Evolutionary conservation across 352 stramenopile genomes (phyloP).

Genomic region (Lagenidium giganteum): DNA sequence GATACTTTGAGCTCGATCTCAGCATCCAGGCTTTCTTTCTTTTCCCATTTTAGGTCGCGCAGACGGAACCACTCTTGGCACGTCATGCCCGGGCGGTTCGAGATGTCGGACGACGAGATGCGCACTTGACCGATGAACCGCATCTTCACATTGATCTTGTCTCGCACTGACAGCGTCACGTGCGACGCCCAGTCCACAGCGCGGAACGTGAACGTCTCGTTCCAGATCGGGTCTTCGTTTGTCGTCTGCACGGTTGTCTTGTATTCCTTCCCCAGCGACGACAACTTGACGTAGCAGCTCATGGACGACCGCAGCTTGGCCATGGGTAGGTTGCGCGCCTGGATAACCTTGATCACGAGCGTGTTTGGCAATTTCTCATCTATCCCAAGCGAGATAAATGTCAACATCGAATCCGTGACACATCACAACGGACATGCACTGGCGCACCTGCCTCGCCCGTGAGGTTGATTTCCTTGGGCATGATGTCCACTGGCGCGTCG

Average conservation of each 20-base stretch:
- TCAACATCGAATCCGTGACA: neutral
- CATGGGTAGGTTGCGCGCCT: conserved; percentile 43
- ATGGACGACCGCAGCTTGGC: conserved; percentile 46
- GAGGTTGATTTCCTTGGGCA: conserved; percentile 50
- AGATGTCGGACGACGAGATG: conserved; percentile 50
- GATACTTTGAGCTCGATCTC: conserved; percentile 66
- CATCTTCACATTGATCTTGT: conserved; percentile 73
- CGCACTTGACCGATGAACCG: conserved; percentile 58
- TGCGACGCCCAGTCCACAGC: conserved; percentile 58
- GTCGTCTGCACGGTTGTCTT: conserved; percentile 70
- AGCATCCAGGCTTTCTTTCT: conserved; percentile 18
- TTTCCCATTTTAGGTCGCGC: conserved; percentile 39
- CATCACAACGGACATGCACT: neutral
- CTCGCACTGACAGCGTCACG: conserved; percentile 59
- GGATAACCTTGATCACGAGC: conserved; percentile 64
- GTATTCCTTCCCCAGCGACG: conserved; percentile 51
- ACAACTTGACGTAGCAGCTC: conserved; percentile 72
- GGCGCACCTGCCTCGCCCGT: conserved; percentile 26
- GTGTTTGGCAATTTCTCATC: conserved; percentile 70
- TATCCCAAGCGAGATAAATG: neutral
- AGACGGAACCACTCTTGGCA: conserved; percentile 58
- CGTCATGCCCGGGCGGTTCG: conserved; percentile 46
- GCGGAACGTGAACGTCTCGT: conserved; percentile 74
- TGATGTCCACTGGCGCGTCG: conserved; percentile 45
- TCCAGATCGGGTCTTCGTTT: conserved; percentile 61